A percentile compares a stretch with the other conserved stretches of the same genome.
These are phyloP conservation scores for Colletotrichum theobromicola DNA, from an alignment of 2,329 filamentous ascomycete genomes.

Conservation along the genomic window DNA sequence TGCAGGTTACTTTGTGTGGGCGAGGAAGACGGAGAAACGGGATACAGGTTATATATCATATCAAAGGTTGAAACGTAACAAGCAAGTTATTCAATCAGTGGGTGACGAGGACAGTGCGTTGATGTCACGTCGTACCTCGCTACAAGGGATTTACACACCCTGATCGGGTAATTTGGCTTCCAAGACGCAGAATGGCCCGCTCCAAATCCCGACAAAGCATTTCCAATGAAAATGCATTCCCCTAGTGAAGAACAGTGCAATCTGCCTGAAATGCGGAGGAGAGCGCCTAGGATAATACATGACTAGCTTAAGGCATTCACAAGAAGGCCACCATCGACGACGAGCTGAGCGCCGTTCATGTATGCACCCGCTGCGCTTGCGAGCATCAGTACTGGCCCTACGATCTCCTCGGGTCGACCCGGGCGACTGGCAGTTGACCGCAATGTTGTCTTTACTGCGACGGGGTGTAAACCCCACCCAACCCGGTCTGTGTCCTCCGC, in stretches of 20 bases:
- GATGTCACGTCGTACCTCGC: no score
- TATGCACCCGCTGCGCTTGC: conserved; percentile 28
- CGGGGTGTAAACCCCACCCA: background rate
- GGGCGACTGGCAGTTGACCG: conserved; percentile 28
- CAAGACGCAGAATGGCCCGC: no score
- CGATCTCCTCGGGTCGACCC: conserved; percentile 29
- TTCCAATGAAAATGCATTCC: background rate
- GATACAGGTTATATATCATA: no score
- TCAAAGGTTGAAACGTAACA: no score
- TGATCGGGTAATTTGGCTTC: background rate
- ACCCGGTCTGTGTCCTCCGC: background rate
- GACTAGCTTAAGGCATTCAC: background rate
- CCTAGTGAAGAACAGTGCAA: background rate
- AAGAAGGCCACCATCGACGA: conserved; percentile 28
- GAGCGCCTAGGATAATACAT: no score
- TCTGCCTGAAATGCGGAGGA: background rate
- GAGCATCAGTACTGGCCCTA: conserved; percentile 28
- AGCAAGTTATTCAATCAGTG: no score
- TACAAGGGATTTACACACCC: background rate
- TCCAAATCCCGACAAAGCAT: no score
- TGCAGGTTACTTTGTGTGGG: background rate
- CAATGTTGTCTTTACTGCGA: conserved; percentile 26
- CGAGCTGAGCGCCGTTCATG: conserved; percentile 29
- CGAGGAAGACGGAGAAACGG: no score
- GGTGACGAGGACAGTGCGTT: no score